phyloP scores from a whole-genome alignment of 371 early-diverging fungal genomes.

The Modicella reniformis region DNA sequence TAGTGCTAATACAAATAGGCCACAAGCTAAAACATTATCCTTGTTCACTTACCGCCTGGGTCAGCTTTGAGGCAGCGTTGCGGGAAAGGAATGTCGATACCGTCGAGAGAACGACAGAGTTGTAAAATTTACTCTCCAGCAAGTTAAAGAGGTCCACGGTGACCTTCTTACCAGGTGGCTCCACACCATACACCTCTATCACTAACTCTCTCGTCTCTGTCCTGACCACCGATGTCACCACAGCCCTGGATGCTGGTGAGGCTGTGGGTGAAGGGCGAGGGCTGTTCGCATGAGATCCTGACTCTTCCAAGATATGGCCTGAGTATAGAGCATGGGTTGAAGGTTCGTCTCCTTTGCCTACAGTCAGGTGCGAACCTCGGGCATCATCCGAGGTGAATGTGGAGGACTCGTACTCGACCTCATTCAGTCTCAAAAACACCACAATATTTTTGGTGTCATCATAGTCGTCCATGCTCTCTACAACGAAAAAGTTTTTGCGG shows the following conservation, averaged over 20 bases:
- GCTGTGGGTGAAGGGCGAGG: slow-evolving; percentile 52
- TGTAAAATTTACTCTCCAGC: slow-evolving; percentile 71
- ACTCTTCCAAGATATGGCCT: slow-evolving; percentile 26
- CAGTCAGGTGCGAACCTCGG: slow-evolving; percentile 19
- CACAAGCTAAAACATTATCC: background rate
- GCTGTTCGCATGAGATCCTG: slow-evolving; percentile 43
- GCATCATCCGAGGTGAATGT: slow-evolving; percentile 20
- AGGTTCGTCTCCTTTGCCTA: slow-evolving; percentile 25
- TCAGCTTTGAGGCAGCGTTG: slow-evolving; percentile 74
- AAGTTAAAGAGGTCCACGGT: slow-evolving; percentile 74
- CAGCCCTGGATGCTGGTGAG: slow-evolving; percentile 48
- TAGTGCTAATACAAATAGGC: too few relatives aligned
- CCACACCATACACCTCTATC: slow-evolving; percentile 81
- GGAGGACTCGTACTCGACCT: slow-evolving; percentile 43
- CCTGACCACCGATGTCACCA: slow-evolving; percentile 21
- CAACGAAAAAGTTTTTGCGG: slow-evolving; percentile 79
- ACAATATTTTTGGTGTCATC: slow-evolving; percentile 58
- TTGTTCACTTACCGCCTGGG: slow-evolving; percentile 62
- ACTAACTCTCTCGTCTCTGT: slow-evolving; percentile 67
- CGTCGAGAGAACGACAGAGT: slow-evolving; percentile 70
- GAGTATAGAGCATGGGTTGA: background rate
- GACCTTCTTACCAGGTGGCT: slow-evolving; percentile 69
- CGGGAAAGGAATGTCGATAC: slow-evolving; percentile 78
- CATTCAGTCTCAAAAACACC: slow-evolving; percentile 73
- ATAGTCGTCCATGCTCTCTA: slow-evolving; percentile 55